A percentile compares a stretch with the other conserved stretches of the same genome.
Evolutionary conservation across 1,284 basidiomycete species (phyloP).

Genomic region (Meira miltonrushii): DNA sequence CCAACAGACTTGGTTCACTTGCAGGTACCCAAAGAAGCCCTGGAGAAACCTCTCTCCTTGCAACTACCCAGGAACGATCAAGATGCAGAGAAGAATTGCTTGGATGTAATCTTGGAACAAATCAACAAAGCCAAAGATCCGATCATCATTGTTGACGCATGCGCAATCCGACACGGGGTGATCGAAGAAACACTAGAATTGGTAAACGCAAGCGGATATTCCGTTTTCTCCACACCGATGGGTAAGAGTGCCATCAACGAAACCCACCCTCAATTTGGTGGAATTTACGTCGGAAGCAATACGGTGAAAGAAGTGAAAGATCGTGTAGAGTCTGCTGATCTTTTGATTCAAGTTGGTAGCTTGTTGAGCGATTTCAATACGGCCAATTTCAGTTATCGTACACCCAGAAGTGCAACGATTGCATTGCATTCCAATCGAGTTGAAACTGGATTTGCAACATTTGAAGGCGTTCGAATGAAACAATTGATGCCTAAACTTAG

Average conservation of each 20-base stretch:
- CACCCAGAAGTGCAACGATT: conserved; percentile 46
- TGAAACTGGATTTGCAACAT: conserved; percentile 53
- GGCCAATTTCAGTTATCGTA: conserved; percentile 60
- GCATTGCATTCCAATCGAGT: conserved; percentile 68
- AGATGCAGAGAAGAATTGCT: conserved; percentile 58
- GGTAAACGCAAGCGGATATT: conserved; percentile 61
- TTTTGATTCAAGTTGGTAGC: conserved; percentile 75
- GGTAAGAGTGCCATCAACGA: conserved; percentile 79
- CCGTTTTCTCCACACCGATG: conserved; percentile 66
- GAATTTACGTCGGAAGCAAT: conserved; percentile 59
- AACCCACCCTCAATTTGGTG: conserved; percentile 75
- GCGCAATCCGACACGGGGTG: conserved; percentile 73
- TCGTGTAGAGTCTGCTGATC: conserved; percentile 72
- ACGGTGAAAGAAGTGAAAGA: conserved; percentile 62
- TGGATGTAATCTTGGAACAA: conserved; percentile 61
- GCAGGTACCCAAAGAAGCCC: conserved; percentile 64
- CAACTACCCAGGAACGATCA: conserved; percentile 56
- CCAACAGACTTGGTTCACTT: conserved; percentile 76
- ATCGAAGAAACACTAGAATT: conserved; percentile 67
- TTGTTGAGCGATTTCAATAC: conserved; percentile 87
- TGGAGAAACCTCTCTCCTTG: conserved; percentile 59
- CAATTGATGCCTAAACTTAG: conserved; percentile 35
- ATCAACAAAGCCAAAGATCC: conserved; percentile 66
- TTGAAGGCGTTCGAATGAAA: conserved; percentile 53
- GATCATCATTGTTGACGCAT: conserved; percentile 81